These are phyloP conservation scores for Cytospora chrysosperma DNA, from an alignment of 2,329 filamentous ascomycete species.

Conservation along the genomic window DNA sequence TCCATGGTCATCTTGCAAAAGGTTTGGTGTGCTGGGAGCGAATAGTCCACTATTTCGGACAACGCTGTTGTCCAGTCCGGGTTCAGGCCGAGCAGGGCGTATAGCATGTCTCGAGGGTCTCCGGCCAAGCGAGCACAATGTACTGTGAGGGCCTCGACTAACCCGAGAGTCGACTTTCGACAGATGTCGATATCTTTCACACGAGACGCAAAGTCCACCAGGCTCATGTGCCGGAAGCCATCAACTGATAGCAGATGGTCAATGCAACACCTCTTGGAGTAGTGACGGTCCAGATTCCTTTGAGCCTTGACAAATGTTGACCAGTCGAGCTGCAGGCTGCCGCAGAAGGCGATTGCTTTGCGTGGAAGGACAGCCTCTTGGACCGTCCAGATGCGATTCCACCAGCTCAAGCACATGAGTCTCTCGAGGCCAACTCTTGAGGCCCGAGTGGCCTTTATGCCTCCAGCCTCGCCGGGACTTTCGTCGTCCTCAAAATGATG, in stretches of 20 bases:
- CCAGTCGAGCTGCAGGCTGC: not conserved
- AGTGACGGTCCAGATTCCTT: not conserved
- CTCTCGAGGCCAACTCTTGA: not conserved
- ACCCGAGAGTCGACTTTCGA: not conserved
- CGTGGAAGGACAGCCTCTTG: not conserved
- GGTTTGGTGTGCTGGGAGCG: not conserved
- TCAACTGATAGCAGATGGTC: not conserved
- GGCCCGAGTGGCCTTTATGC: not conserved
- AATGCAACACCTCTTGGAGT: not conserved
- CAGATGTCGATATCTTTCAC: not conserved
- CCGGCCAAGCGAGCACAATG: not conserved
- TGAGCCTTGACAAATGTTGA: not conserved
- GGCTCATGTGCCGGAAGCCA: not conserved
- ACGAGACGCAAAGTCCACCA: not conserved
- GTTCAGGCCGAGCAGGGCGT: not conserved
- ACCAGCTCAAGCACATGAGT: not conserved
- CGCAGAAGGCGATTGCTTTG: not conserved
- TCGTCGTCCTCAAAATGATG: not conserved
- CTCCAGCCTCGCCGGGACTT: not conserved
- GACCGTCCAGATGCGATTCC: not conserved
- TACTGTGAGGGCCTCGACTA: not conserved
- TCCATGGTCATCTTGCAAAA: not conserved
- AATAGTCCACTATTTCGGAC: not conserved
- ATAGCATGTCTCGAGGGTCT: not conserved
- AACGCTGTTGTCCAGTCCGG: not conserved